A percentile compares a stretch with the other conserved stretches of the same genome.
phyloP scores from a whole-genome alignment of 441 rosid species.

The Metrosideros polymorpha region DNA sequence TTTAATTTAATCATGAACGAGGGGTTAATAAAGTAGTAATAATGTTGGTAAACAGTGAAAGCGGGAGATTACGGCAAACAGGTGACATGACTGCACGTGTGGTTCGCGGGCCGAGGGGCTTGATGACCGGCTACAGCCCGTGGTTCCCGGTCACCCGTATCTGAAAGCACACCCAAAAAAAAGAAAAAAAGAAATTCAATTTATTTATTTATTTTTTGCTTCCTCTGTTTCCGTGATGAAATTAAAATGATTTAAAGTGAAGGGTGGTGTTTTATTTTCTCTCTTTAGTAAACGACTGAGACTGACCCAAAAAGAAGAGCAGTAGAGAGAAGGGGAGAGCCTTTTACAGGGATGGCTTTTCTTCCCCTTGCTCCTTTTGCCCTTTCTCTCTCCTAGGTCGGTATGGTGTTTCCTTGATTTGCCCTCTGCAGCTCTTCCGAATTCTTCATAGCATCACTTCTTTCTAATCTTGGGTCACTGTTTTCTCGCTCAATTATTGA shows the following conservation, averaged over 20 bases:
- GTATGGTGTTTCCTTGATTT: background rate
- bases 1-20: background rate
- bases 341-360: constrained; percentile 14
- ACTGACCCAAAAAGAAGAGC: constrained; percentile 28
- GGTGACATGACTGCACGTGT: constrained; percentile 40
- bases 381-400: constrained; percentile 15
- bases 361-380: background rate
- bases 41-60: background rate
- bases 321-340: constrained; percentile 9
- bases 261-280: constrained; percentile 4
- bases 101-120: constrained; percentile 33
- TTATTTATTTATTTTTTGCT: background rate
- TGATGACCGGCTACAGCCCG: constrained; percentile 34
- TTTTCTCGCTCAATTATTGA: constrained; percentile 20
- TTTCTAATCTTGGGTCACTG: constrained; percentile 23
- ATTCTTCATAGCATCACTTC: constrained; percentile 11
- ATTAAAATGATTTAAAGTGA: constrained; percentile 12
- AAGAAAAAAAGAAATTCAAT: background rate
- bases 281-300: constrained; percentile 14
- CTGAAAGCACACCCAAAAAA: background rate
- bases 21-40: background rate
- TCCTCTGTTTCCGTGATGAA: background rate
- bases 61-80: constrained; percentile 16
- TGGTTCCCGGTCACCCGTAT: constrained; percentile 25
- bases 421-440: constrained; percentile 2